Evolutionary conservation across 345 rosid genomes (phyloP).

Genomic region (Passiflora organensis): DNA sequence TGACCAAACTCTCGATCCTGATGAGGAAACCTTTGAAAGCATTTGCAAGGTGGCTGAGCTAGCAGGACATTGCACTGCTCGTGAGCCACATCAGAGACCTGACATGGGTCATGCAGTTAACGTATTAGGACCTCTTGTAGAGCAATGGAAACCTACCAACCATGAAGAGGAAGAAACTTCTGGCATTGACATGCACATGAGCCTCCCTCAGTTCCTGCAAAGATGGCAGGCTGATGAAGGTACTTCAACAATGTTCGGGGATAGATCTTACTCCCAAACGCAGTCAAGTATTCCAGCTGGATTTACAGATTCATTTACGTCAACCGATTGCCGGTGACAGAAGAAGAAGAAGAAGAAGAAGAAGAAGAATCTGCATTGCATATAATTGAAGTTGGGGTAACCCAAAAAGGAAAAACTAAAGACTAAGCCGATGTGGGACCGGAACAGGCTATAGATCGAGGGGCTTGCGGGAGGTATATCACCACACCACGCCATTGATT

Average conservation of each 20-base stretch:
- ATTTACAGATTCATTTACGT: slow-evolving; percentile 48
- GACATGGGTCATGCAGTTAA: slow-evolving; percentile 90
- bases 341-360: too few species aligned
- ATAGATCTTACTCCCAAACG: slow-evolving; percentile 41
- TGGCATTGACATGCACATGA: slow-evolving; percentile 64
- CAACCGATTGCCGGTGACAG: slow-evolving; percentile 55
- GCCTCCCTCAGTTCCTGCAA: slow-evolving; percentile 67
- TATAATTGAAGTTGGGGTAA: background rate
- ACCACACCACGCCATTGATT: background rate
- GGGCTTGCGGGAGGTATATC: background rate
- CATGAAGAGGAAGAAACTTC: slow-evolving; percentile 56
- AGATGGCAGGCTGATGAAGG: slow-evolving; percentile 82
- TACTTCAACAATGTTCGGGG: slow-evolving; percentile 51
- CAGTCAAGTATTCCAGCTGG: slow-evolving; percentile 64
- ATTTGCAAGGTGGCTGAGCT: slow-evolving; percentile 66
- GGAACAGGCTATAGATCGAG: background rate
- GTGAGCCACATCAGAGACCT: slow-evolving; percentile 78
- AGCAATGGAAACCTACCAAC: slow-evolving; percentile 73
- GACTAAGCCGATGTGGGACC: too few species aligned
- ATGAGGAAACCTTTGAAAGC: slow-evolving; percentile 62
- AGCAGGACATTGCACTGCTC: slow-evolving; percentile 87
- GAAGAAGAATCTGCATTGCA: too few species aligned
- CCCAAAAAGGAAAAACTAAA: background rate
- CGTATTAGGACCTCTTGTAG: slow-evolving; percentile 64
- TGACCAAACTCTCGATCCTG: slow-evolving; percentile 47